Evolutionary conservation across 2,329 filamentous ascomycete species (phyloP).

Genomic region (Claviceps purpurea): DNA sequence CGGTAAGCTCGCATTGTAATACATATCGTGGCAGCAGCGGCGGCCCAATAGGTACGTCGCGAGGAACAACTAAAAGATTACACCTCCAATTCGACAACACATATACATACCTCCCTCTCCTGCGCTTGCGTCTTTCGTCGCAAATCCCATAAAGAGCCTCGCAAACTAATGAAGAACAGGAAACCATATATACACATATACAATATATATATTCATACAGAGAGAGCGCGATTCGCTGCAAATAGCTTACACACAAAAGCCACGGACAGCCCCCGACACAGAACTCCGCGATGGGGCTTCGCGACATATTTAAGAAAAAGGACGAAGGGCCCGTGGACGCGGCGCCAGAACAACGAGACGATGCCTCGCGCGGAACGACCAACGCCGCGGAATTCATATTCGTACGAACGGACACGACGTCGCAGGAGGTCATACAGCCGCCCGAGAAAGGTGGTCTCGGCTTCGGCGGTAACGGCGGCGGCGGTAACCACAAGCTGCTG

Average conservation of each 20-base stretch:
- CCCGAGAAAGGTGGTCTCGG: slow-evolving; percentile 24
- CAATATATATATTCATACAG: too few species aligned
- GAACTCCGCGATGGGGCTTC: slow-evolving; percentile 31
- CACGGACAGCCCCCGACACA: not conserved
- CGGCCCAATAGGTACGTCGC: too few species aligned
- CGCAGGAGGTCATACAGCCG: slow-evolving; percentile 65
- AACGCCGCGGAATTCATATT: slow-evolving; percentile 47
- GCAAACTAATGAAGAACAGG: too few species aligned
- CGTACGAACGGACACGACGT: slow-evolving; percentile 69
- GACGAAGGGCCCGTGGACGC: slow-evolving; percentile 24
- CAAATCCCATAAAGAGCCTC: too few species aligned
- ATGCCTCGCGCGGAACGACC: slow-evolving; percentile 21
- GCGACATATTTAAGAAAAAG: slow-evolving; percentile 42
- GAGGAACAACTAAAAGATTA: too few species aligned
- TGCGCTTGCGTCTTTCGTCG: too few species aligned
- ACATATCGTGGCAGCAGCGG: too few species aligned
- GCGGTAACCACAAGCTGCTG: slow-evolving; percentile 18
- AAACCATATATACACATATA: too few species aligned
- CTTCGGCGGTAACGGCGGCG: slow-evolving; percentile 5
- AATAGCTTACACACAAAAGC: not conserved
- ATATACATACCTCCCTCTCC: too few species aligned
- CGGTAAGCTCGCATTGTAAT: too few species aligned
- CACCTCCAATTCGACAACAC: too few species aligned
- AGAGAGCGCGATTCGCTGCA: not conserved
- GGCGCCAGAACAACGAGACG: slow-evolving; percentile 22